Conservation (phyloP, 106 monocot genomes). For the Apostasia ramifera region DNA sequence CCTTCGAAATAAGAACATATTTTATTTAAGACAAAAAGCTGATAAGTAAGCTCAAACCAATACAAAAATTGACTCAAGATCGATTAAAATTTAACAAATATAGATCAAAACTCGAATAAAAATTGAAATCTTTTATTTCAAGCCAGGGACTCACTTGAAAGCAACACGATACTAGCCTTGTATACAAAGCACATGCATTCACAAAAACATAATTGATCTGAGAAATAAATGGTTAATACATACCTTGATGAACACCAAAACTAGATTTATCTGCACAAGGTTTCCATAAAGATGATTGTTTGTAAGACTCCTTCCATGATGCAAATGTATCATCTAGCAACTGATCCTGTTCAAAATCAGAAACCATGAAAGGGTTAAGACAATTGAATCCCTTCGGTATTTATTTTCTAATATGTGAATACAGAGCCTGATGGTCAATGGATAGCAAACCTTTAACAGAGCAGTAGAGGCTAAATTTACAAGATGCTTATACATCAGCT, state of each 20-base stretch:
- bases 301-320: conserved; percentile 44
- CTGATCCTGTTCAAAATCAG: conserved; percentile 23
- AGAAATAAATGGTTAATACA: too few species aligned
- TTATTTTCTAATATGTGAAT: background rate
- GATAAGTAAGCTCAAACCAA: too few species aligned
- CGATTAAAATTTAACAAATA: too few species aligned
- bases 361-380: background rate
- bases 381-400: background rate
- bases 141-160: too few species aligned
- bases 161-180: background rate
- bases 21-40: too few species aligned
- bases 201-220: background rate
- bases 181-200: background rate
- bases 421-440: background rate
- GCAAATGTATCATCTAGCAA: conserved; percentile 16
- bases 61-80: too few species aligned
- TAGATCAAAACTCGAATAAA: too few species aligned
- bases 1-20: too few species aligned
- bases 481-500: conserved; percentile 42
- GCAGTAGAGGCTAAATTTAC: conserved; percentile 28
- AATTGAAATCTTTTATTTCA: too few species aligned
- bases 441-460: conserved; percentile 30
- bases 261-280: conserved; percentile 50
- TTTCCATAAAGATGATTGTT: conserved; percentile 39
- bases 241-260: conserved; percentile 33